Evolutionary conservation across 768 basidiomycete species (phyloP).

Genomic region (Mycena amicta): DNA sequence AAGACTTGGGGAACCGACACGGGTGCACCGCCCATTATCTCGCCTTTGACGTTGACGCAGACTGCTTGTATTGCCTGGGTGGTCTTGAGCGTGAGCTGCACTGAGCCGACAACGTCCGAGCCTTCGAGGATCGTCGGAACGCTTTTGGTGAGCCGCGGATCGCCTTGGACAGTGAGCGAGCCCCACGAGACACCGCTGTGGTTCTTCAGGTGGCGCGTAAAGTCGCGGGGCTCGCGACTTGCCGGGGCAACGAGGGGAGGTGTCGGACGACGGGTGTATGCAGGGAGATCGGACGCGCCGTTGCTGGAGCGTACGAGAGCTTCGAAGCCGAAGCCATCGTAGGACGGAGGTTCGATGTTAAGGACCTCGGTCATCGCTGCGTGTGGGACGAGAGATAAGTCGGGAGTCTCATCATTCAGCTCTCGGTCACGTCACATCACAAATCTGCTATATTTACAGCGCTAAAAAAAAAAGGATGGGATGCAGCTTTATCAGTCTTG

Average conservation of each 20-base stretch:
- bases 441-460: too few species aligned
- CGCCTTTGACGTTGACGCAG: constrained; percentile 15
- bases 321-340: constrained; percentile 21
- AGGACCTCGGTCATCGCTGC: constrained; percentile 6
- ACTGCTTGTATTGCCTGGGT: constrained; percentile 17
- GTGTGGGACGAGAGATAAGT: neutral
- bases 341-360: constrained; percentile 16
- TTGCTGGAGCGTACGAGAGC: constrained; percentile 17
- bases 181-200: constrained; percentile 15
- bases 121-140: constrained; percentile 14
- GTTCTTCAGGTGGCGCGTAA: constrained; percentile 13
- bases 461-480: too few species aligned
- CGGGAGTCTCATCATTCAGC: neutral
- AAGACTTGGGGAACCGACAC: constrained; percentile 1
- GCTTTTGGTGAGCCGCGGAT: constrained; percentile 10
- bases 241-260: neutral
- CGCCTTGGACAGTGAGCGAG: constrained; percentile 10
- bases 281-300: constrained; percentile 9
- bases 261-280: constrained; percentile 14
- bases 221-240: constrained; percentile 4
- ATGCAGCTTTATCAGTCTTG: too few species aligned
- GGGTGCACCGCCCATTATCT: constrained; percentile 1
- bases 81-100: constrained; percentile 6
- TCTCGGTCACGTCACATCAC: too few species aligned
- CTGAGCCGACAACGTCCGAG: constrained; percentile 5